Evolutionary conservation across 192 early-diverging fungal species (phyloP).

Genomic region (Backusella luteola): DNA sequence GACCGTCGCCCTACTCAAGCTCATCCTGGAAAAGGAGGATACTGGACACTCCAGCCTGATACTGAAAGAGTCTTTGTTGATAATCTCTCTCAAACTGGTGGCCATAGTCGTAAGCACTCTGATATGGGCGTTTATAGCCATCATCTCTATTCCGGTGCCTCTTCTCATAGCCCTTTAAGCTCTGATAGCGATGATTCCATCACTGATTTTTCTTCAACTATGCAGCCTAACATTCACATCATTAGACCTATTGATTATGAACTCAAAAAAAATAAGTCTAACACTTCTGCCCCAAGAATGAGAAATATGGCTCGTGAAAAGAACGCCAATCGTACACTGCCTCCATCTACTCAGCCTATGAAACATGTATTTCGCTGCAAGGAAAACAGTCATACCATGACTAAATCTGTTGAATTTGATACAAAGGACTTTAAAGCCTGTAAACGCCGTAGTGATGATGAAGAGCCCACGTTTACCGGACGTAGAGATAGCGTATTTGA

Average conservation of each 20-base stretch:
- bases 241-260: constrained; percentile 8
- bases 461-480: not conserved
- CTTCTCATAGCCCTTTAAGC: not conserved
- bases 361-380: not conserved
- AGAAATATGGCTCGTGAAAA: not conserved
- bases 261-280: not conserved
- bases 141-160: not conserved
- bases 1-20: constrained; percentile 58
- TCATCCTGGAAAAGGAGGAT: constrained; percentile 68
- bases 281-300: constrained; percentile 1
- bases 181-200: not conserved
- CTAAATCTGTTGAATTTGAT: not conserved
- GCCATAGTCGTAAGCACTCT: constrained; percentile 23
- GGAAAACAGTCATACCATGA: not conserved
- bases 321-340: not conserved
- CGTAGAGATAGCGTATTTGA: not conserved
- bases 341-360: not conserved
- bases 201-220: not conserved
- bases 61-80: constrained; percentile 32
- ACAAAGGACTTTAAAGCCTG: not conserved
- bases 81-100: constrained; percentile 29
- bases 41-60: constrained; percentile 53
- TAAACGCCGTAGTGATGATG: not conserved
- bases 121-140: constrained; percentile 18
- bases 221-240: not conserved